Conservation (phyloP, 305 asterid genomes). For the Lippia alba region DNA sequence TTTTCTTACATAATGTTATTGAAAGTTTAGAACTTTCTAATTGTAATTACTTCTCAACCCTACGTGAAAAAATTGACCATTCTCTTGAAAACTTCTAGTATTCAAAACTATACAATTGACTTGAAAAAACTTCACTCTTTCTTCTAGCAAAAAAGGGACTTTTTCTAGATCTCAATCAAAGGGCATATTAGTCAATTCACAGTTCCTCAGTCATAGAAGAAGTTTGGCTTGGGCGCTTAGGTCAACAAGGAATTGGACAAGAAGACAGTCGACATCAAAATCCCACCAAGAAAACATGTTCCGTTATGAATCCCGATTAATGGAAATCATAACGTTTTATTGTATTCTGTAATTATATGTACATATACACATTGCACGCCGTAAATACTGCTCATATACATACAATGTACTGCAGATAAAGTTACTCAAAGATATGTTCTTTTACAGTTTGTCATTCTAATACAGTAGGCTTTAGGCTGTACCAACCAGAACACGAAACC, state of each 20-base stretch:
- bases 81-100: too few species aligned
- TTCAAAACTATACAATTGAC: too few species aligned
- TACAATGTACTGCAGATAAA: conserved; percentile 10
- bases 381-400: too few species aligned
- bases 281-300: conserved; percentile 8
- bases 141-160: not conserved
- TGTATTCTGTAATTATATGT: not conserved
- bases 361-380: not conserved
- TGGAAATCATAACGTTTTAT: conserved; percentile 23
- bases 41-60: too few species aligned
- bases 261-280: conserved; percentile 16
- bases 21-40: too few species aligned
- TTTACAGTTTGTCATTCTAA: conserved; percentile 58
- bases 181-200: conserved; percentile 32
- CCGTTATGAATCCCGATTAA: conserved; percentile 29
- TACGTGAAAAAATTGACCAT: too few species aligned
- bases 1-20: too few species aligned
- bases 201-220: conserved; percentile 26
- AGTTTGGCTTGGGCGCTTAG: conserved; percentile 6
- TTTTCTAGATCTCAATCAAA: conserved; percentile 1
- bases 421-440: conserved; percentile 23
- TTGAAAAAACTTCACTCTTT: too few species aligned
- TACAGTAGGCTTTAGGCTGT: conserved; percentile 42
- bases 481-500: conserved; percentile 41
- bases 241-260: not conserved